These are phyloP conservation scores for Arxiozyma heterogenica DNA, from an alignment of 1,139 yeast genomes.

Conservation along the genomic window DNA sequence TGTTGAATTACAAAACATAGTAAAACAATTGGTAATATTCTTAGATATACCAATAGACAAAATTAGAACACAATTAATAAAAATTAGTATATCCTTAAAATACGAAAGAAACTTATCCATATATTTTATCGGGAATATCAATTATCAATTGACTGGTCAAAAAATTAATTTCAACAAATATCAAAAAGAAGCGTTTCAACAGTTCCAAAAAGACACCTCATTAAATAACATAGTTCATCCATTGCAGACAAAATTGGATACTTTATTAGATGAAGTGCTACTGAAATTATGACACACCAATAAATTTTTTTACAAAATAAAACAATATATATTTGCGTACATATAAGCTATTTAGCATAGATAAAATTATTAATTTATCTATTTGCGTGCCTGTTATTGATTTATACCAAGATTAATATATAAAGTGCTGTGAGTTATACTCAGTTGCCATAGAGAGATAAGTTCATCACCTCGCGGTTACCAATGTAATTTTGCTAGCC, in stretches of 20 bases:
- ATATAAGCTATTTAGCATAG: neutral
- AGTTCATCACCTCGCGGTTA: too few species aligned
- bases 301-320: neutral
- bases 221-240: conserved; percentile 19
- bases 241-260: conserved; percentile 13
- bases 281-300: neutral
- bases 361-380: too few species aligned
- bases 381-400: neutral
- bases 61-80: conserved; percentile 22
- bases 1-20: conserved; percentile 26
- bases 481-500: too few species aligned
- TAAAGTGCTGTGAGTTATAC: too few species aligned
- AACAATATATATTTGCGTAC: neutral
- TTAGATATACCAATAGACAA: conserved; percentile 30
- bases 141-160: conserved; percentile 18
- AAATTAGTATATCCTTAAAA: conserved; percentile 22
- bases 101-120: conserved; percentile 24
- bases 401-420: too few species aligned
- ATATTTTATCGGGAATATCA: conserved; percentile 27
- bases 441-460: too few species aligned
- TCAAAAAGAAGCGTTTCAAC: conserved; percentile 14
- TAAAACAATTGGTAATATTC: conserved; percentile 26
- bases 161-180: conserved; percentile 14
- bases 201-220: conserved; percentile 5
- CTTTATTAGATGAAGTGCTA: conserved; percentile 11